Evolutionary conservation across 306 rosid genomes (phyloP).

Genomic region (Prunus kanzakura): DNA sequence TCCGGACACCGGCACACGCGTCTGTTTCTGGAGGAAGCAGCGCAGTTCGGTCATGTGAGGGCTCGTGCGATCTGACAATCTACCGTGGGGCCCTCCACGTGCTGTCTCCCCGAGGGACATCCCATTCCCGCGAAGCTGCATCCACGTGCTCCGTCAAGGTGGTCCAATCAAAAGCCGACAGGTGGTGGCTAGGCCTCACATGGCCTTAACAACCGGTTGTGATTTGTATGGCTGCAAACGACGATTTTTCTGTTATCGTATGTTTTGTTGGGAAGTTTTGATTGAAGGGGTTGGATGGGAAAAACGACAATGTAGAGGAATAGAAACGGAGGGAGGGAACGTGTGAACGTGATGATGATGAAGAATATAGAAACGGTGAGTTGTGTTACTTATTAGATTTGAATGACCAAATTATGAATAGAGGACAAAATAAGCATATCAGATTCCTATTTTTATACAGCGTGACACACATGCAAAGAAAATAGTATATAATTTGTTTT

Average conservation of each 20-base stretch:
- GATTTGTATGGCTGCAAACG: not conserved
- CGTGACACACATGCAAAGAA: not conserved
- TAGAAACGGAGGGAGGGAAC: not conserved
- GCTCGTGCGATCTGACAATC: slow-evolving; percentile 43
- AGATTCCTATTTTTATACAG: no score
- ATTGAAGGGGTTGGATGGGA: not conserved
- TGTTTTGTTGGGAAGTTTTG: no score
- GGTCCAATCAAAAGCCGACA: not conserved
- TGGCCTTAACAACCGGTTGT: slow-evolving; percentile 18
- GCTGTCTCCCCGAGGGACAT: slow-evolving; percentile 5
- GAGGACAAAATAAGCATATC: not conserved
- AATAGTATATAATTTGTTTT: not conserved
- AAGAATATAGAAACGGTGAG: not conserved
- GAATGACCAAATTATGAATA: not conserved
- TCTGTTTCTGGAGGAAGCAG: slow-evolving; percentile 22
- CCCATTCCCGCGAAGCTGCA: not conserved
- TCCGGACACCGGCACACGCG: slow-evolving; percentile 39
- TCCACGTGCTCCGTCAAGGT: slow-evolving; percentile 32
- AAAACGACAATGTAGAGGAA: slow-evolving; percentile 19
- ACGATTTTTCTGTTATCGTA: not conserved
- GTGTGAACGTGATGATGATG: not conserved
- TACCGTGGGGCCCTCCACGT: slow-evolving; percentile 51
- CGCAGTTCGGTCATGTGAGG: slow-evolving; percentile 47
- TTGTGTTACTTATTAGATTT: not conserved
- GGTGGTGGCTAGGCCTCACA: slow-evolving; percentile 19